Evolutionary conservation across 2,329 filamentous ascomycete species (phyloP).

Genomic region (Botrytis galanthina): DNA sequence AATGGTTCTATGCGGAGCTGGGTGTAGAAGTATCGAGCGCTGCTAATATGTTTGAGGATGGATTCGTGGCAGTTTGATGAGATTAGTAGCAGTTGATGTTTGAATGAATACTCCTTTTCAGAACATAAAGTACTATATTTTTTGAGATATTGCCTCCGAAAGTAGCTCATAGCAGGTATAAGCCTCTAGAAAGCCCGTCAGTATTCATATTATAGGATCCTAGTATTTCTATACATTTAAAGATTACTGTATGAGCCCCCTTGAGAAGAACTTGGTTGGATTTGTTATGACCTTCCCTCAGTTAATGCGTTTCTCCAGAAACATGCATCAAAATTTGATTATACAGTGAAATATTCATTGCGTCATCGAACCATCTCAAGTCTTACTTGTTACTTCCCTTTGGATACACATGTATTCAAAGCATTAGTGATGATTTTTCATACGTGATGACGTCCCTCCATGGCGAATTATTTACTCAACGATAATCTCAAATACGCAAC

Average conservation of each 20-base stretch:
- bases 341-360: no score
- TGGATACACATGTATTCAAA: background rate
- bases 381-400: background rate
- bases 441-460: background rate
- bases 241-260: background rate
- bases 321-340: background rate
- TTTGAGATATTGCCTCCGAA: rapidly evolving
- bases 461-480: background rate
- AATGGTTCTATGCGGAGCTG: no score
- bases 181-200: background rate
- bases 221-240: rapidly evolving
- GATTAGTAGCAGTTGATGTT: background rate
- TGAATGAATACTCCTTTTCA: rapidly evolving
- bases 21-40: no score
- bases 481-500: background rate
- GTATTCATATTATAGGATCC: background rate
- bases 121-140: rapidly evolving
- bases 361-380: background rate
- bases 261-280: rapidly evolving
- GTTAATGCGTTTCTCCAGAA: background rate
- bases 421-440: background rate
- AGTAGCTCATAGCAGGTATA: background rate
- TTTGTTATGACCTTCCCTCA: no score
- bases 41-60: background rate
- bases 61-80: no score